Percentiles rank a stretch among this genome's conserved stretches.
Evolutionary conservation across 805 yeast genomes (phyloP).

Genomic region (Sporopachydermia quercuum): DNA sequence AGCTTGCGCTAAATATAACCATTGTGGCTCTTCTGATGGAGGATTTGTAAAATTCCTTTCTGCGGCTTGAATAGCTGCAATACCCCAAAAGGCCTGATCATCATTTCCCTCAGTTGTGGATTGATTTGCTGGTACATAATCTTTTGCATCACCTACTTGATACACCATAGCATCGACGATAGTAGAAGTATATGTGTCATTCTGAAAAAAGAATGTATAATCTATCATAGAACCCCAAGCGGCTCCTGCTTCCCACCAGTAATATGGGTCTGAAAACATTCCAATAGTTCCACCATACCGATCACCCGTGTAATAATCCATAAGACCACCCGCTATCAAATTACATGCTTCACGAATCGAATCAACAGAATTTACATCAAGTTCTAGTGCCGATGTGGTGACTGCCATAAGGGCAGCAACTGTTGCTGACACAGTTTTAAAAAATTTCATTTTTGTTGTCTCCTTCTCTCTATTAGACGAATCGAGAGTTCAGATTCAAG

Average conservation of each 20-base stretch:
- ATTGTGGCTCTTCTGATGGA: slow-evolving; percentile 37
- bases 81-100: slow-evolving; percentile 90
- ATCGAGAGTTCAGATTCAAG: too few species aligned
- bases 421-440: too few species aligned
- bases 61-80: slow-evolving; percentile 72
- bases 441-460: too few species aligned
- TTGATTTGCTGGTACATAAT: slow-evolving; percentile 72
- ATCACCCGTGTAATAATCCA: slow-evolving; percentile 68
- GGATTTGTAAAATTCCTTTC: slow-evolving; percentile 75
- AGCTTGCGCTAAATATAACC: slow-evolving; percentile 74
- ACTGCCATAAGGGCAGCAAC: neutral
- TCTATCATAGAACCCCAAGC: slow-evolving; percentile 49
- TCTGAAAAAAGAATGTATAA: slow-evolving; percentile 54
- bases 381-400: slow-evolving; percentile 1
- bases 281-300: slow-evolving; percentile 58
- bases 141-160: slow-evolving; percentile 50
- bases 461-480: too few species aligned
- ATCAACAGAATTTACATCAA: slow-evolving; percentile 9
- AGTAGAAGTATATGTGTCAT: slow-evolving; percentile 43
- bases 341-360: slow-evolving; percentile 33
- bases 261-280: slow-evolving; percentile 58
- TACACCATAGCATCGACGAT: slow-evolving; percentile 46
- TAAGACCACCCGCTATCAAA: slow-evolving; percentile 49
- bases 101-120: slow-evolving; percentile 81
- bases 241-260: slow-evolving; percentile 91